These are phyloP conservation scores for Moricandia moricandioides DNA, from an alignment of 345 rosid species.

Conservation along the genomic window DNA sequence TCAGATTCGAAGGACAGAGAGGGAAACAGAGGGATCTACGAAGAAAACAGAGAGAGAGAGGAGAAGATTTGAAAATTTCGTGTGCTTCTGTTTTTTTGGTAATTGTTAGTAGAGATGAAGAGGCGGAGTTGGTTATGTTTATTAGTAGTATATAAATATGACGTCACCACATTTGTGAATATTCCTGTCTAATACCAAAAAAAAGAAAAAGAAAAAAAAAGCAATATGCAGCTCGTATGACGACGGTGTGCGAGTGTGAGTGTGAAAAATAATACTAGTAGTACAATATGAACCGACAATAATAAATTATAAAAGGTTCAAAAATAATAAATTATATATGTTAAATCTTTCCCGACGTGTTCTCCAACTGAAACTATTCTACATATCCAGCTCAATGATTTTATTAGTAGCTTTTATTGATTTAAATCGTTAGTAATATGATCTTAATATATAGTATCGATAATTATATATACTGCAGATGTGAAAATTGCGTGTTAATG, in stretches of 20 bases:
- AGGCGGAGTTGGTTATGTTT: conserved; percentile 34
- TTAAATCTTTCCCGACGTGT: neutral
- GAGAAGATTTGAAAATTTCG: conserved; percentile 5
- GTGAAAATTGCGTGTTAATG: conserved; percentile 13
- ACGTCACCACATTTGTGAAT: conserved; percentile 16
- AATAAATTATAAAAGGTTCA: neutral
- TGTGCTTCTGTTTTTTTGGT: neutral
- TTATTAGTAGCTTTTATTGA: neutral
- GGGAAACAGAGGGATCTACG: conserved; percentile 26
- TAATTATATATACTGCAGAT: neutral
- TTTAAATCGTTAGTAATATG: neutral
- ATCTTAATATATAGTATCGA: neutral
- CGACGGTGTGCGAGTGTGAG: conserved; percentile 3
- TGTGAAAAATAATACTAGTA: neutral
- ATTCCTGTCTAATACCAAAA: neutral
- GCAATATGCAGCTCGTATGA: conserved; percentile 15
- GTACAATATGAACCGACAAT: neutral
- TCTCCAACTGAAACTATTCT: neutral
- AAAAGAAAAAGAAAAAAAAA: neutral
- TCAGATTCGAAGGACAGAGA: conserved; percentile 6
- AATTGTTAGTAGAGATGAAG: conserved; percentile 28
- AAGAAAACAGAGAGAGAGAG: conserved; percentile 6
- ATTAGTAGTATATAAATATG: conserved; percentile 16
- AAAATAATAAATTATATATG: too few relatives aligned
- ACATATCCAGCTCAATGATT: neutral